Base-by-base conservation (phyloP, 768 basidiomycete species). In the Phylloporus scabripes region DNA sequence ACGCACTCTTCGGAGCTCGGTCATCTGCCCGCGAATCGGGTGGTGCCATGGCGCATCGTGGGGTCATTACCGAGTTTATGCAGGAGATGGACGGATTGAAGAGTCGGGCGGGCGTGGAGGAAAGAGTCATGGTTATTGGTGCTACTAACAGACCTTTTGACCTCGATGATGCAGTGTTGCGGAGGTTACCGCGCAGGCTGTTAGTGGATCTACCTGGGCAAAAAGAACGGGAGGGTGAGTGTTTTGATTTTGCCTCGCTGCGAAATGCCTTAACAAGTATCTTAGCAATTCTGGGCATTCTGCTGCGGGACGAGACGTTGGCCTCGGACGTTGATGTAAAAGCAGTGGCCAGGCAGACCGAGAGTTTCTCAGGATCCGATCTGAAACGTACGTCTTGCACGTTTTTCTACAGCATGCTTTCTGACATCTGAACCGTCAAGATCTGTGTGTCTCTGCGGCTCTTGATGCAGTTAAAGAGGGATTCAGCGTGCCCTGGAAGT, bases 31-130 rank as follows among this genome's bases (percentile, higher is more conserved):
- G 85, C 10, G 86, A 88, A 45, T 83, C 82, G 34, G 88, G 86
- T 8, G 83, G 91, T 47, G 82, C 81, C 11, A 77, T 87, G 59
- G 90, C 91, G 5, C 92, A 95, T 59, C 76, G 92, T 34, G 87
- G 90, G 39, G 81, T 94, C 45, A 86, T 90, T 62, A 92, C 90
- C 9, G 88, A 93, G 66, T 92, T 92, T 65, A 92, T 93, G 89
- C 88, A 90, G 62, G 92, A 95, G 64, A 95, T 97, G 92, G 93
- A 97, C 59, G 93, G 93, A 3, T 70, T 97, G 50, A 87, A 82
- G 63, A 79, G 87, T 8, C 64, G 55, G 18, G 45, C 52, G 6
- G 49, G 64, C 10, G 78, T 77, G 54, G 87, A 92, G 46, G 82
- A 88, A 54, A 81, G 81, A 53, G 82, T 96, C 49, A 85, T 95